Evolutionary conservation across 2,329 filamentous ascomycete species (phyloP), one percentile per base, ranked within the genome.

Genomic region (Aspergillus pseudonomiae): DNA sequence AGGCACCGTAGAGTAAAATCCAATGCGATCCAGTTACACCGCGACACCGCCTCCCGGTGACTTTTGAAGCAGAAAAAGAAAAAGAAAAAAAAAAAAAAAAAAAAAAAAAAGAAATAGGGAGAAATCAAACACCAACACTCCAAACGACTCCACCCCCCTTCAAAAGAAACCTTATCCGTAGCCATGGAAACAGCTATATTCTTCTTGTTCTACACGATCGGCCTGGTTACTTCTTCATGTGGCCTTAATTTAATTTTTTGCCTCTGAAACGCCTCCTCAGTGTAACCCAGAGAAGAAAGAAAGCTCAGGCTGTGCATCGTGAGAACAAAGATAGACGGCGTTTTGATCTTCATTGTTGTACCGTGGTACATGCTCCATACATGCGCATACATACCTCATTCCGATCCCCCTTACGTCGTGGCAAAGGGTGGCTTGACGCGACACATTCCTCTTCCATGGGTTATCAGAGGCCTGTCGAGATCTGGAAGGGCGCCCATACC

Each of bases 361-460:
- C 46, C 34, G 14, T 34, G 36, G 34, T 14, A 48, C 45, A 28
- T 16, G 12, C 3, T 48, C 16, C 32, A 52, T 59, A 50, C 57
- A 19, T 53, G 50, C 19, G 52, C 52, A 54, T 54, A 54, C 52
- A 46, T 46, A 11, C 43, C 9, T 46, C 45, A 39, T 26, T 54
- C 46, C 46, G 39, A 34, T 45, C 36, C 34, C 36, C 48, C 48
- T 60, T 43, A 26, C 58, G 11, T 45, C 19, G 58, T 60, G 58
- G 48, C 58, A 11, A 52, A 36, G 24, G 48, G 54, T 4, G 48
- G 48, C 58, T 53, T n/a, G 46, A 12, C 39, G 21, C 46, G 45
- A 53, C 46, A 39, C 57, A 59, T 53, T 21, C 41, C 36, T 52
- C 21, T 53, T 26, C 24, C 57, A 26, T 46, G 21, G 43, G 10